Evolutionary conservation across 2,329 filamentous ascomycete species (phyloP), one percentile per base, ranked within the genome.

Genomic region (Dactylellina drechsleri): DNA sequence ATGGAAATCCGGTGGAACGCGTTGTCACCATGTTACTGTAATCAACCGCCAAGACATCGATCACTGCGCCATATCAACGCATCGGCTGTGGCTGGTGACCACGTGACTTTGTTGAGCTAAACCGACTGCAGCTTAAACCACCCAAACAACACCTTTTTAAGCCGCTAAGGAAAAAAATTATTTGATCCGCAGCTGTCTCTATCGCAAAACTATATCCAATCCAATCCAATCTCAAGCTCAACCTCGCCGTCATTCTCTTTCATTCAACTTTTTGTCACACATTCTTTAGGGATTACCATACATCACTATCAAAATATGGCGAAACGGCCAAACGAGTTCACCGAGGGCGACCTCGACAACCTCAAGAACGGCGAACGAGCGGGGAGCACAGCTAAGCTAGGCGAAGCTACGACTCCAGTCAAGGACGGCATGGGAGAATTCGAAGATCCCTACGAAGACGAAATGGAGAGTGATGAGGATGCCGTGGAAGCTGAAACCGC

Each of bases 401-500:
- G 72, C 15, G 72, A 76, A 66, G 72, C 72, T 66, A 85, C 86
- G 76, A 88, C 88, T 86, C 61, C 60, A 12, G 62, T 58, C 12
- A 64, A 66, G 8, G 83, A 85, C 77, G 86, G 88, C 66, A 85
- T 83, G 75, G 85, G 86, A 77, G 91, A 90, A 72, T 86, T 91
- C 61, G 88, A 91, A 79, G 86, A 87, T 78, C 82, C 84, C 77
- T 81, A 84, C 77, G 84, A 84, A 80, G 88, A 88, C 26, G 89
- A 90, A 85, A 88, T 88, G 81, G 91, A 98, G 78, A 98, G 96
- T 77, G 95, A 97, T 81, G 95, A 97, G 83, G 94, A 98, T 81
- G 97, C 94, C 82, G 92, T 67, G 7, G 78, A 79, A 43, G 78
- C 77, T 7, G 78, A 75, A 4, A 76, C 78, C 12, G 61, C 41